Evolutionary conservation across 2,329 filamentous ascomycete genomes (phyloP).

Genomic region (Claviceps cyperi): DNA sequence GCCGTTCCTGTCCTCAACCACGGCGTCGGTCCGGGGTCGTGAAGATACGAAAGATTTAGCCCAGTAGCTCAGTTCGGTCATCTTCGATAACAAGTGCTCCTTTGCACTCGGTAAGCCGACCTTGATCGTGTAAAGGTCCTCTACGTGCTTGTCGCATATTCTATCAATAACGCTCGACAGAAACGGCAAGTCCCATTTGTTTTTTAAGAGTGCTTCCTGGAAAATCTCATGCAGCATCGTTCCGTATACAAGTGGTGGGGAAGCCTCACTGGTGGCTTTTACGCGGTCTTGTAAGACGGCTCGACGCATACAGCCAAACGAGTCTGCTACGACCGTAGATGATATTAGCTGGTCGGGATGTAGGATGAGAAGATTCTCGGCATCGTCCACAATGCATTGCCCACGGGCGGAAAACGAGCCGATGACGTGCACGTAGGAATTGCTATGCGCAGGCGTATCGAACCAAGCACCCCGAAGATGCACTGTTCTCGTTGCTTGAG

Average conservation of each 20-base stretch:
- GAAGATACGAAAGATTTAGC: constrained; percentile 65
- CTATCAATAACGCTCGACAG: constrained; percentile 51
- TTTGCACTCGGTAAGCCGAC: constrained; percentile 58
- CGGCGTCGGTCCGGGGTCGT: constrained; percentile 52
- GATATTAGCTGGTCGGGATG: constrained; percentile 94
- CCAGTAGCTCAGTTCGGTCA: constrained; percentile 71
- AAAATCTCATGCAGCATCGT: constrained; percentile 92
- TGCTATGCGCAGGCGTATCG: constrained; percentile 59
- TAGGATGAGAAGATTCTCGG: constrained; percentile 70
- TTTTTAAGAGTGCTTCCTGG: constrained; percentile 72
- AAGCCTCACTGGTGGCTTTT: constrained; percentile 73
- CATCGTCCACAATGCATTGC: constrained; percentile 70
- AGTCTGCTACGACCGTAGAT: constrained; percentile 90
- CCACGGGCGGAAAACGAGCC: constrained; percentile 57
- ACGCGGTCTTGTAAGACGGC: constrained; percentile 90
- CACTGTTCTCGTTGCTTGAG: constrained; percentile 50
- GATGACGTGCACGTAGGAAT: constrained; percentile 75
- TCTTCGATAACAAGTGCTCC: constrained; percentile 70
- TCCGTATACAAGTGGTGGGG: constrained; percentile 74
- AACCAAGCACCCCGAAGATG: constrained; percentile 76
- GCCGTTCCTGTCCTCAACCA: constrained; percentile 67
- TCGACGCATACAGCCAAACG: constrained; percentile 78
- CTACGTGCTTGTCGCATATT: constrained; percentile 63
- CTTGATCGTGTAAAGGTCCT: constrained; percentile 80
- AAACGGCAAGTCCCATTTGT: constrained; percentile 62